Percentiles rank a stretch among this genome's conserved stretches.
phyloP scores from a whole-genome alignment of 169 alveolate species.

The Cryptosporidium baileyi region DNA sequence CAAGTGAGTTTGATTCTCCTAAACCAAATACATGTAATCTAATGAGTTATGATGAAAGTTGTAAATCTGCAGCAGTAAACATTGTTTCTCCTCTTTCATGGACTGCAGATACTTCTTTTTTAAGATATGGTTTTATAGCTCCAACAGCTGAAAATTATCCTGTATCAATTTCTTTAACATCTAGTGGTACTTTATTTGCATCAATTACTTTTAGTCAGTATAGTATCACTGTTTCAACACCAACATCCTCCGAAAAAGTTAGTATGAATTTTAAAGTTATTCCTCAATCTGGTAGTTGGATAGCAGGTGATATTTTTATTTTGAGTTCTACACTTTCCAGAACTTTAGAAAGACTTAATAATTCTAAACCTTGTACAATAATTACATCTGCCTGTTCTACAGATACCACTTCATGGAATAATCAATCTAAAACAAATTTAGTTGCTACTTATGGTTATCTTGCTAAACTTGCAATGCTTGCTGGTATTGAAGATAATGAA shows the following conservation, averaged over 20 bases:
- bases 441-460: constrained; percentile 21
- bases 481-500: constrained; percentile 23
- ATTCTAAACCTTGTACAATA: constrained; percentile 1
- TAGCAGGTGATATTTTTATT: constrained; percentile 59
- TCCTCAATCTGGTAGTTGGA: constrained; percentile 44
- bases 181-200: not conserved
- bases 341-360: not conserved
- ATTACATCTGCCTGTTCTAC: constrained; percentile 2
- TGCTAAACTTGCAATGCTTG: not conserved
- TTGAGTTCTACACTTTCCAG: not conserved
- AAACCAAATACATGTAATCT: not conserved
- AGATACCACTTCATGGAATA: constrained; percentile 8
- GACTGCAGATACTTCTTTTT: not conserved
- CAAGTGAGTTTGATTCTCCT: constrained; percentile 12
- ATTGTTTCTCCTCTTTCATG: constrained; percentile 1
- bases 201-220: constrained; percentile 32
- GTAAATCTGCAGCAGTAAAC: constrained; percentile 26
- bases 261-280: not conserved
- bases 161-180: constrained; percentile 3
- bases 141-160: constrained; percentile 27
- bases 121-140: constrained; percentile 53
- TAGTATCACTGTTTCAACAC: constrained; percentile 6
- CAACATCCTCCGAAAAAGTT: not conserved
- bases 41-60: not conserved
- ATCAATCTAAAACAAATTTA: not conserved